Base-by-base conservation (phyloP, 2,329 filamentous ascomycete genomes). In the Diaporthe eres region DNA sequence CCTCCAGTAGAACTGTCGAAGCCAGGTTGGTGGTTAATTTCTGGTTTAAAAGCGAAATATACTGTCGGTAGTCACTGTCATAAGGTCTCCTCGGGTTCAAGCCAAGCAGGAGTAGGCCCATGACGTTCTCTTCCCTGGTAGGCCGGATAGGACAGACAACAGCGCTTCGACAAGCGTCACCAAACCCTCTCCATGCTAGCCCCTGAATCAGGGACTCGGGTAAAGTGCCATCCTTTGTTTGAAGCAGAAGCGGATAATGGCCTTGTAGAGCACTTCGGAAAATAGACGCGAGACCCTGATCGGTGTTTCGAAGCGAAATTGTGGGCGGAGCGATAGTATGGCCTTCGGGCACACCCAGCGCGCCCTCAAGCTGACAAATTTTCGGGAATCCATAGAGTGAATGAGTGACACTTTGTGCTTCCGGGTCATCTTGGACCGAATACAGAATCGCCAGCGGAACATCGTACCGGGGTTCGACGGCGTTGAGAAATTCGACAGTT, bases 51-150 rank as follows among this genome's bases (percentile, higher is more conserved):
- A 89, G 81, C 19, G 86, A 90, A 25, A 94, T 87, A 79, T 93
- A 95, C 12, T 93, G 88, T 57, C 88, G 89, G 79, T 95, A 95
- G 77, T 94, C 92, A 76, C 93, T 92, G 79, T 95, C 93, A 77
- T 94, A 95, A 0, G 93, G 93, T 57, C 92, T 86, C 58, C 93
- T 86, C 8, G 93, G 92, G 79, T 95, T 95, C 13, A 95, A 86
- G 1, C 92, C 93, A 57, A 95, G 86, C 19, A 95, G 87, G 5
- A 95, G 84, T 77, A 95, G 90, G 0, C 92, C 94, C 75, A 94
- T 88, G 0, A 91, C 90, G 13, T 88, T 87, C 74, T 94, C 92
- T 39, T 87, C 92, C 3, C 91, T 93, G 0, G 92, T 88, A 7
- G 87, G 92, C 73, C 93, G 91, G 55, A 95, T 92, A 0, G 94